Base-by-base conservation (phyloP, 1,284 basidiomycete genomes). In the Ceratobasidium sp. region DNA sequence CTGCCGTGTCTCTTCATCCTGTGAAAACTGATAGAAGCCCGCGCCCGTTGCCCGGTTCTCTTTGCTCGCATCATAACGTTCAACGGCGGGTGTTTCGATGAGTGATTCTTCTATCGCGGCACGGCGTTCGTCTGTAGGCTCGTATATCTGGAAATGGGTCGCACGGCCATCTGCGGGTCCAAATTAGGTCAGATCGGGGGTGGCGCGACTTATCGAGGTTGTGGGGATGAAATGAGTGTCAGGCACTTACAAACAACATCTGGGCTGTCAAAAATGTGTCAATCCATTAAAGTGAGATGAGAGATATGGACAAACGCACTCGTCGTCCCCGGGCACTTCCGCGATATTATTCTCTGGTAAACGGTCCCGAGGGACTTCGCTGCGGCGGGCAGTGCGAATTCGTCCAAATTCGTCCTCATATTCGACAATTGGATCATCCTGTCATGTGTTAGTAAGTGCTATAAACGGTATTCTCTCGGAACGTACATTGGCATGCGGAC, bases 21-120 rank as follows among this genome's bases (percentile, higher is more conserved):
- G 83, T 1, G 92, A 91, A 77, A 98, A 96, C 75, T 91, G 87
- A 77, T 96, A 96, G 79, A 91, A 93, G 0, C 87, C 95, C 0
- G 95, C 94, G 35, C 92, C 96, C 75, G 89, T 89, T n/a, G 89
- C 86, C 7, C 96, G 90, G 10, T 90, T 87, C 78, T 99, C 96
- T 60, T 80, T 81, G 0, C 85, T 83, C 0, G 93, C 84, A 77
- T 98, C 92, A 77, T 94, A 98, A 77, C 96, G 93, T 17, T 85
- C 80, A 17, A 86, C 83, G 2, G 92, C 83, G 62, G 87, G 83
- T 20, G 87, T 87, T 75, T 97, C 94, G 20, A 87, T 84, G 31
- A 85, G 83, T 3, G 88, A 83, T 73, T 91, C 87, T 73, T 89
- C 87, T 73, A 96, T 92, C 69, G 88, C 84, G 4, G 87, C 86